Percentiles rank a stretch among this genome's conserved stretches.
Evolutionary conservation across 306 rosid species (phyloP).

Genomic region (Cicer judaicum): DNA sequence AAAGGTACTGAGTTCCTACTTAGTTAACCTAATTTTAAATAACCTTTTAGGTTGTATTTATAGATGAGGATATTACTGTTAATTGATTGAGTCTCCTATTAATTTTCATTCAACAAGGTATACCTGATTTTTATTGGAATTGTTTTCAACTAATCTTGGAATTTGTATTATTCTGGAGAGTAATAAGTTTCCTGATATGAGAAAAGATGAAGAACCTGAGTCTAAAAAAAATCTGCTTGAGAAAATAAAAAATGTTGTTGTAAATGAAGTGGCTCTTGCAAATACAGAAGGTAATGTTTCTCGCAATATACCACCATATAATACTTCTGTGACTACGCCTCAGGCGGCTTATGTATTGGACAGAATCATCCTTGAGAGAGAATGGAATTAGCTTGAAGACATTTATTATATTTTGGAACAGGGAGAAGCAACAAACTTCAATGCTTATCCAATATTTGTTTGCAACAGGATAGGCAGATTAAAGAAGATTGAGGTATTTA

Average conservation of each 20-base stretch:
- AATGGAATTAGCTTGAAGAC: constrained; percentile 76
- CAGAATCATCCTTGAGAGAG: constrained; percentile 72
- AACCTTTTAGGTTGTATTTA: neutral
- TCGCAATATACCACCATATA: constrained; percentile 75
- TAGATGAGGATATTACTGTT: neutral
- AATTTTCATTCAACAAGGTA: constrained; percentile 3
- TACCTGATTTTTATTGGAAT: constrained; percentile 37
- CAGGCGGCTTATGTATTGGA: constrained; percentile 77
- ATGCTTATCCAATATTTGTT: constrained; percentile 67
- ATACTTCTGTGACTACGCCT: constrained; percentile 72
- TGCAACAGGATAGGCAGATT: constrained; percentile 32
- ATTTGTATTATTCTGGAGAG: constrained; percentile 53
- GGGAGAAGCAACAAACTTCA: constrained; percentile 49
- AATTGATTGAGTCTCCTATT: neutral
- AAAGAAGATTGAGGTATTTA: constrained; percentile 40
- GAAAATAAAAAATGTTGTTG: constrained; percentile 55
- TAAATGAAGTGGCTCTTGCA: constrained; percentile 65
- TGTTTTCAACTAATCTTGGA: constrained; percentile 6
- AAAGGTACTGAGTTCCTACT: neutral
- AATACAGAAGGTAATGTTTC: constrained; percentile 50
- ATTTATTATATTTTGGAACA: constrained; percentile 52
- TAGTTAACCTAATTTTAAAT: neutral
- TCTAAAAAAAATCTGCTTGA: constrained; percentile 56
- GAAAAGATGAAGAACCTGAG: constrained; percentile 57
- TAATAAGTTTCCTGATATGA: constrained; percentile 51